Conservation (phyloP, 2,329 filamentous ascomycete species). For the Neonectria magnoliae region DNA sequence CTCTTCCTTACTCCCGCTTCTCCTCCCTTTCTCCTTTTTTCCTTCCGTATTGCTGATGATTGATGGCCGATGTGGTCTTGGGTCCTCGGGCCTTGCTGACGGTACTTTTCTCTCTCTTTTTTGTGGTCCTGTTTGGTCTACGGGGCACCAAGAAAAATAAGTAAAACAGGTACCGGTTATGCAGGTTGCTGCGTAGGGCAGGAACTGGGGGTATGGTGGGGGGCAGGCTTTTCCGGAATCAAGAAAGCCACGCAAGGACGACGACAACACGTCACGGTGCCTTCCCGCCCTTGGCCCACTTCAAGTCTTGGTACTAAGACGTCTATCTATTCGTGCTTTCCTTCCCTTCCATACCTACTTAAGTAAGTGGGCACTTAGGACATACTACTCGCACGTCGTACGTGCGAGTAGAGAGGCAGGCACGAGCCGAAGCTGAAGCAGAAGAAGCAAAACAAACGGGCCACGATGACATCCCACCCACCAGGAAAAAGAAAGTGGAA, state of each 20-base stretch:
- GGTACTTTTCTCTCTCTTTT: conserved; percentile 3
- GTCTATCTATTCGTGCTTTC: background rate
- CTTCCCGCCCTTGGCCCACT: background rate
- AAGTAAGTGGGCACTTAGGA: background rate
- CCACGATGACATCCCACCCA: background rate
- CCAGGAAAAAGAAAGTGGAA: conserved; percentile 14
- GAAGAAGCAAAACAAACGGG: background rate
- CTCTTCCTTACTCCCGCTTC: background rate
- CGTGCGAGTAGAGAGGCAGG: background rate
- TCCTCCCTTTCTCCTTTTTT: background rate
- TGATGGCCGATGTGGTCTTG: conserved; percentile 2
- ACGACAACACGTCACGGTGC: background rate
- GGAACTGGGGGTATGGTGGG: background rate
- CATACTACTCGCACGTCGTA: background rate
- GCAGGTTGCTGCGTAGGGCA: conserved; percentile 8
- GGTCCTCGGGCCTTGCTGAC: conserved; percentile 7
- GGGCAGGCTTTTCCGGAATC: background rate
- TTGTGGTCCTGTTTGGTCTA: background rate
- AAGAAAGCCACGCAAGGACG: background rate
- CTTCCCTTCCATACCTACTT: background rate
- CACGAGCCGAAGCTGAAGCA: background rate
- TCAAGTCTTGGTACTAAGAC: background rate
- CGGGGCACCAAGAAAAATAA: background rate
- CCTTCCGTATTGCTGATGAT: conserved; percentile 9
- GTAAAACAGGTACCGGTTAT: conserved; percentile 4